Conservation (phyloP, 192 early-diverging fungal genomes). For the Spizellomyces punctatus region DNA sequence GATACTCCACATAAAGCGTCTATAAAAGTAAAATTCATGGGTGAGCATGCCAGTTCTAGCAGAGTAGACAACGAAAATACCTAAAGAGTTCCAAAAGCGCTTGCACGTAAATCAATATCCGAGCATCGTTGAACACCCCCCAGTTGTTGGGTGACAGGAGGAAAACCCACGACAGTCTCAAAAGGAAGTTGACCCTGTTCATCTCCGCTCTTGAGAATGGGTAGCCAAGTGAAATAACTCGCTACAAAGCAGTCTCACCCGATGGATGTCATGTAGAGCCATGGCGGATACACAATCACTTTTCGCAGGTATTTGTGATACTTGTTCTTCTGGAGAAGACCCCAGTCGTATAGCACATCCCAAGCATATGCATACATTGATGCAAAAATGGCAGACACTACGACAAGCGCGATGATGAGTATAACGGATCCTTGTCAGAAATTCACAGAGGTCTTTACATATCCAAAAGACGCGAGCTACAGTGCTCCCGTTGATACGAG, state of each 20-base stretch:
- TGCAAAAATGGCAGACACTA: conserved; percentile 32
- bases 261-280: conserved; percentile 37
- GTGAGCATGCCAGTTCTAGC: too few species aligned
- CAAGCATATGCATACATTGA: conserved; percentile 41
- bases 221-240: too few species aligned
- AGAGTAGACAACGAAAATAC: background rate
- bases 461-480: conserved; percentile 39
- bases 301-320: conserved; percentile 44
- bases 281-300: conserved; percentile 44
- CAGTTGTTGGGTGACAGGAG: conserved; percentile 48
- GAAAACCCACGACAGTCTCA: conserved; percentile 47
- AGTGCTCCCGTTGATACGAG: conserved; percentile 9
- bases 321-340: conserved; percentile 30
- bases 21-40: background rate
- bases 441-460: background rate
- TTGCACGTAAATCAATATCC: conserved; percentile 40
- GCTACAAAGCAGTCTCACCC: background rate
- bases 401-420: background rate
- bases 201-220: background rate
- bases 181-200: conserved; percentile 29
- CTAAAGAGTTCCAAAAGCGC: conserved; percentile 44
- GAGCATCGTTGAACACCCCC: conserved; percentile 36
- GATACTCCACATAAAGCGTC: conserved; percentile 47
- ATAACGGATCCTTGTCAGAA: background rate
- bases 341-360: conserved; percentile 50